Evolutionary conservation across 2,329 filamentous ascomycete genomes (phyloP).

Genomic region (Trichothecium sympodiale): DNA sequence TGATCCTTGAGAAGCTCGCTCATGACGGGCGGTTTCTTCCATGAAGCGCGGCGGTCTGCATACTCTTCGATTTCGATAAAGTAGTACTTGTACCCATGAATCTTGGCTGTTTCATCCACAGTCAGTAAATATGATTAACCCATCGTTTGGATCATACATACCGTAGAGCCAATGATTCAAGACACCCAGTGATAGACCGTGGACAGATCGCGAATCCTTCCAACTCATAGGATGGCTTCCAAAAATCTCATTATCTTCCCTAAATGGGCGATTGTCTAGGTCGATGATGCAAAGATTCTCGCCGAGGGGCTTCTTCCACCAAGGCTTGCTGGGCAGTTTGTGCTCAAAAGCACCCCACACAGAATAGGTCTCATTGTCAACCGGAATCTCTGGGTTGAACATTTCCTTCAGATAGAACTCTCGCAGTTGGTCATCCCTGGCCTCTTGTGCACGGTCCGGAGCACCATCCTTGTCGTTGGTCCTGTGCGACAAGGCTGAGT

Average conservation of each 20-base stretch:
- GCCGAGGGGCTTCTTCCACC: constrained; percentile 22
- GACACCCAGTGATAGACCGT: constrained; percentile 27
- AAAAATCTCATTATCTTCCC: constrained; percentile 23
- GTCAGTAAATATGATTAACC: no score
- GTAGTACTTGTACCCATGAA: constrained; percentile 37
- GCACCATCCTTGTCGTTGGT: constrained; percentile 3
- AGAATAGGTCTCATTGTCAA: constrained; percentile 14
- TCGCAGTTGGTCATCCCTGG: constrained; percentile 14
- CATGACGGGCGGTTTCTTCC: constrained; percentile 33
- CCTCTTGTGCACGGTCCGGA: background rate
- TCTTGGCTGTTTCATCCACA: constrained; percentile 20
- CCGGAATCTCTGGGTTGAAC: constrained; percentile 16
- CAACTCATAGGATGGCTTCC: constrained; percentile 22
- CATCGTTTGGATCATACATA: no score
- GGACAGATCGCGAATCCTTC: constrained; percentile 18
- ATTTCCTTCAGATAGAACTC: constrained; percentile 21
- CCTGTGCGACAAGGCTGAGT: no score
- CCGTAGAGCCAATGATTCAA: constrained; percentile 34
- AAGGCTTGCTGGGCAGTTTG: constrained; percentile 14
- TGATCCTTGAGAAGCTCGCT: constrained; percentile 30
- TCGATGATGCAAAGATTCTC: constrained; percentile 33
- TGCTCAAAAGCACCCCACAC: constrained; percentile 21
- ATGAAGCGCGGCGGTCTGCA: constrained; percentile 30
- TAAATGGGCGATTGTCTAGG: constrained; percentile 29
- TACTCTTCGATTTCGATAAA: constrained; percentile 26